Conservation (phyloP, 2,329 filamentous ascomycete genomes). For the Fusarium sp. region DNA sequence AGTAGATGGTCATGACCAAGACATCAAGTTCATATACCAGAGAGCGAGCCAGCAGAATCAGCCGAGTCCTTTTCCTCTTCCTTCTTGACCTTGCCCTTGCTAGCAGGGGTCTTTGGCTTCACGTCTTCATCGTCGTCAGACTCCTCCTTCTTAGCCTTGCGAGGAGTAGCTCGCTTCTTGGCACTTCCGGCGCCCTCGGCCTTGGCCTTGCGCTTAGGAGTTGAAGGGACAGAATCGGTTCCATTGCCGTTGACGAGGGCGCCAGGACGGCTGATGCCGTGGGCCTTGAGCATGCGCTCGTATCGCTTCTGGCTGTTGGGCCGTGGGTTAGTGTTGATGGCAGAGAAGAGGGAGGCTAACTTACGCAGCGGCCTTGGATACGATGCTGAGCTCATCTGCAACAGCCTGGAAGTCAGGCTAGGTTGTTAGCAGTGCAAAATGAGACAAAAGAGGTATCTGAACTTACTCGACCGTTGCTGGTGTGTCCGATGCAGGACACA, state of each 20-base stretch:
- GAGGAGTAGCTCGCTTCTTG: conserved; percentile 45
- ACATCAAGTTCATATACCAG: conserved; percentile 27
- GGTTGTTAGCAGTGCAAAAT: not conserved
- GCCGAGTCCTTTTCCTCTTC: conserved; percentile 33
- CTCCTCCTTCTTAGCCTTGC: conserved; percentile 45
- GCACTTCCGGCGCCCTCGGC: conserved; percentile 34
- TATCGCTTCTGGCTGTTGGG: conserved; percentile 72
- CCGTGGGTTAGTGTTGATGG: not conserved
- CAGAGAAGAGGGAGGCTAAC: conserved; percentile 47
- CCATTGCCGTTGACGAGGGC: conserved; percentile 9
- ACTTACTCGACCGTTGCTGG: conserved; percentile 69
- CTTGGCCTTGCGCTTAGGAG: conserved; percentile 50
- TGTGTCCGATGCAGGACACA: conserved; percentile 72
- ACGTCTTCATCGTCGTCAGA: conserved; percentile 39
- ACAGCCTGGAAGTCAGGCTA: conserved; percentile 75
- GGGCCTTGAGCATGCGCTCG: conserved; percentile 72
- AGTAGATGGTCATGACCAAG: not conserved
- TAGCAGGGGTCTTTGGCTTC: conserved; percentile 30
- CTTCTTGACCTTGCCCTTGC: conserved; percentile 37
- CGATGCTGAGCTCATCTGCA: conserved; percentile 71
- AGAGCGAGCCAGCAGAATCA: conserved; percentile 29
- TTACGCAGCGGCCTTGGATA: conserved; percentile 77
- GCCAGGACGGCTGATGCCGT: conserved; percentile 57
- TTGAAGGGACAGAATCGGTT: conserved; percentile 15
- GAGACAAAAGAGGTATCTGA: not conserved